Conservation (phyloP, 805 yeast species). For the Wickerhamomyces alni region DNA sequence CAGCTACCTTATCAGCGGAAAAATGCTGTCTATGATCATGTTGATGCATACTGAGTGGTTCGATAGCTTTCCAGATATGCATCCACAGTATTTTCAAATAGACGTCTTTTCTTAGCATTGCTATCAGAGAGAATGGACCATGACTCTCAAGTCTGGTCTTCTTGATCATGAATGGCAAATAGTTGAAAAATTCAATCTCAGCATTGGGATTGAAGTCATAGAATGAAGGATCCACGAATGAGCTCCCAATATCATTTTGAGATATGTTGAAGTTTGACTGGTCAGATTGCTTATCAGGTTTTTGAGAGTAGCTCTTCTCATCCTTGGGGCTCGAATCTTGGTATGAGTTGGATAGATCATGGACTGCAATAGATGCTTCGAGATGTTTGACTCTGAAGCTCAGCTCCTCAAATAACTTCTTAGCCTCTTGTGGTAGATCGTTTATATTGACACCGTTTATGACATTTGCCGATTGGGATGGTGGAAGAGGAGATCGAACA, state of each 20-base stretch:
- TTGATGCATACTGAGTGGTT: neutral
- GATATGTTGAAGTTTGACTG: neutral
- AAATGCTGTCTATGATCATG: neutral
- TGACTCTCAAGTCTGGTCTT: conserved; percentile 37
- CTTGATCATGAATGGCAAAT: conserved; percentile 35
- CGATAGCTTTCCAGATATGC: conserved; percentile 16
- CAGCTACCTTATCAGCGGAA: neutral
- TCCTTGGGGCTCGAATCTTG: neutral
- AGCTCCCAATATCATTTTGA: too few relatives aligned
- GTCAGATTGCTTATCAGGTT: too few relatives aligned
- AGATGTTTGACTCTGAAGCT: conserved; percentile 38
- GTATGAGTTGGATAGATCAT: conserved; percentile 22
- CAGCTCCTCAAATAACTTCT: conserved; percentile 24
- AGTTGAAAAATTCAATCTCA: conserved; percentile 36
- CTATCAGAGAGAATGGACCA: conserved; percentile 48
- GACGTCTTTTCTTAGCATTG: conserved; percentile 43
- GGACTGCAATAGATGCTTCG: conserved; percentile 37
- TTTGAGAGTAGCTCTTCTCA: too few relatives aligned
- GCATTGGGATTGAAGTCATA: conserved; percentile 27
- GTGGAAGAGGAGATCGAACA: neutral
- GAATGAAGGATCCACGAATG: too few relatives aligned
- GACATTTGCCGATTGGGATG: neutral
- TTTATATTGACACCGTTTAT: conserved; percentile 2
- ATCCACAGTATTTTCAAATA: conserved; percentile 31
- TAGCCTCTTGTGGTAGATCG: conserved; percentile 6